Conservation (phyloP, 73 alveolate genomes). For the Tetrahymena thermophila region DNA sequence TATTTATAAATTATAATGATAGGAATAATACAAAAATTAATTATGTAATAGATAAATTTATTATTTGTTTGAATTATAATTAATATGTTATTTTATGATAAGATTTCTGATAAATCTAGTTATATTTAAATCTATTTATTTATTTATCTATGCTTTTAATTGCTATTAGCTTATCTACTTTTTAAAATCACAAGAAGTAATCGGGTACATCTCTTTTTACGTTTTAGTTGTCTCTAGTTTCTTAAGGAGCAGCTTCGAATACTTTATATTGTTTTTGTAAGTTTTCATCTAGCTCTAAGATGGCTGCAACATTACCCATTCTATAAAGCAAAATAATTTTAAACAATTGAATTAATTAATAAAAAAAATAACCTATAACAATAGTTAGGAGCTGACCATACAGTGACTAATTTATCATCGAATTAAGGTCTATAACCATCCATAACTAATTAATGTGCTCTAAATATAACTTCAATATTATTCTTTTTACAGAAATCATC, state of each 20-base stretch:
- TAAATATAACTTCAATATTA: conserved; percentile 73
- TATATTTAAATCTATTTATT: no score
- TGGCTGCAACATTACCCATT: conserved; percentile 97
- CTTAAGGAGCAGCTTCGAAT: conserved; percentile 92
- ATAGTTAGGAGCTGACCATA: conserved; percentile 96
- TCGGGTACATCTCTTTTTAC: conserved; percentile 26
- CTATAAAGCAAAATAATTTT: conserved; percentile 48
- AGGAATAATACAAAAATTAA: no score
- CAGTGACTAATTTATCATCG: conserved; percentile 82
- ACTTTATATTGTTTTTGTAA: conserved; percentile 74
- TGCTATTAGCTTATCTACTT: not conserved
- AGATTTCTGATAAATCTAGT: not conserved
- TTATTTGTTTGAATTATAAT: not conserved
- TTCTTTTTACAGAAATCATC: conserved; percentile 71
- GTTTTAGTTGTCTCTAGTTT: conserved; percentile 10
- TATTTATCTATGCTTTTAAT: not conserved
- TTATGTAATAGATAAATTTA: no score
- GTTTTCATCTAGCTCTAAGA: conserved; percentile 90
- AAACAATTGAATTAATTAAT: not conserved
- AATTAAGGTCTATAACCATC: conserved; percentile 93
- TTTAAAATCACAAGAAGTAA: conserved; percentile 25
- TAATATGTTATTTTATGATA: not conserved
- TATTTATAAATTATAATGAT: no score
- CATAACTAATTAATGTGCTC: conserved; percentile 96
- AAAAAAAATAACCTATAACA: conserved; percentile 56